phyloP scores from a whole-genome alignment of 2,329 filamentous ascomycete species.

The Orbilia ellipsospora region DNA sequence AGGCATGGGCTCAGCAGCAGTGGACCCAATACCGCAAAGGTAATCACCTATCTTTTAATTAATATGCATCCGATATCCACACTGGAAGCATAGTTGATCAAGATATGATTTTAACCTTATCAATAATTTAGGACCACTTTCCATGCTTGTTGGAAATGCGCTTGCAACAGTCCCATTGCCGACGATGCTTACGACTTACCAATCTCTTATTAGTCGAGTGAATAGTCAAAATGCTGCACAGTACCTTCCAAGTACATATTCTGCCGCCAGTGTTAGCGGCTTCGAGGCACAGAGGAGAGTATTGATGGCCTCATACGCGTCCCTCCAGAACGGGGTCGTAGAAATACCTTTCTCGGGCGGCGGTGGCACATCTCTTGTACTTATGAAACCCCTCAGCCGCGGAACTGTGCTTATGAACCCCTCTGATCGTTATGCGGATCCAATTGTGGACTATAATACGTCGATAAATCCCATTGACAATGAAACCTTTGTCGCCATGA shows the following conservation, averaged over 20 bases:
- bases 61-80: not conserved
- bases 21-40: constrained; percentile 49
- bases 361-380: constrained; percentile 58
- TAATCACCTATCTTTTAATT: not conserved
- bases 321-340: constrained; percentile 58
- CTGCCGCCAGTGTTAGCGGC: constrained; percentile 62
- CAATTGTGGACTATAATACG: constrained; percentile 63
- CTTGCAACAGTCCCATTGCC: constrained; percentile 63
- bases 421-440: constrained; percentile 61
- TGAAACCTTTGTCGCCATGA: constrained; percentile 61
- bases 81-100: not conserved
- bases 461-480: constrained; percentile 63
- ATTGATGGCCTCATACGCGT: constrained; percentile 60
- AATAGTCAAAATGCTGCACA: constrained; percentile 60
- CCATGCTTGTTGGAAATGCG: constrained; percentile 61
- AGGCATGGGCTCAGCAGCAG: constrained; percentile 49
- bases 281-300: constrained; percentile 62
- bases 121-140: constrained; percentile 59
- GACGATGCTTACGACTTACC: constrained; percentile 58
- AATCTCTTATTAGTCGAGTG: constrained; percentile 36
- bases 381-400: constrained; percentile 63
- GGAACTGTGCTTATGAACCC: constrained; percentile 63
- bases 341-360: constrained; percentile 58
- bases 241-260: constrained; percentile 61
- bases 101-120: not conserved